Conservation (phyloP, 441 rosid genomes). For the Pelargonium myrrhifolium region DNA sequence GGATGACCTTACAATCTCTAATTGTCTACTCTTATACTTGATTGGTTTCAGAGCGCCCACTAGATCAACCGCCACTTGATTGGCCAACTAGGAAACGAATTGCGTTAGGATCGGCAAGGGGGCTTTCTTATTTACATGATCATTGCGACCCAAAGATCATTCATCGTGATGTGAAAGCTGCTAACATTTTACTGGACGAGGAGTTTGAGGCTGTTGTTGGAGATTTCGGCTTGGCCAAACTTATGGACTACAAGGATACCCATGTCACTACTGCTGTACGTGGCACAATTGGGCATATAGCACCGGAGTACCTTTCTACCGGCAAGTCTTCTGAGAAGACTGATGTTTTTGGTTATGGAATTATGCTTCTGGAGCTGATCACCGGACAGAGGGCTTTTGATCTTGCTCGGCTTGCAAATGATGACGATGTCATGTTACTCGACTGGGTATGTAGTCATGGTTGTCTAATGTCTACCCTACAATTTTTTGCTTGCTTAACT, state of each 20-base stretch:
- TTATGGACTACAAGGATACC: constrained; percentile 88
- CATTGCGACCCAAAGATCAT: constrained; percentile 87
- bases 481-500: background rate
- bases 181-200: constrained; percentile 72
- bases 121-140: constrained; percentile 72
- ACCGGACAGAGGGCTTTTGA: constrained; percentile 91
- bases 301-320: constrained; percentile 79
- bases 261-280: constrained; percentile 85
- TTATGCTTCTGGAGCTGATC: constrained; percentile 79
- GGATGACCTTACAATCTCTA: no score
- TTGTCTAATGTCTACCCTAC: background rate
- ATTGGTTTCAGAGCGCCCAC: constrained; percentile 50
- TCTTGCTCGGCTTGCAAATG: constrained; percentile 82
- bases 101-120: constrained; percentile 78
- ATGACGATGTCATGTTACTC: constrained; percentile 80
- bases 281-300: constrained; percentile 80
- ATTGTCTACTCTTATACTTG: background rate
- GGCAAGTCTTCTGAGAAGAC: constrained; percentile 84
- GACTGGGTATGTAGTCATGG: constrained; percentile 57
- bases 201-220: constrained; percentile 88
- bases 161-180: constrained; percentile 86
- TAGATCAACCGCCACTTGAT: constrained; percentile 69
- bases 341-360: no score
- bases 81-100: constrained; percentile 70
- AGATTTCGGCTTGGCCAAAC: constrained; percentile 77